Evolutionary conservation across 345 rosid genomes (phyloP), one percentile per base, ranked within the genome.

Genomic region (Aethionema arabicum): DNA sequence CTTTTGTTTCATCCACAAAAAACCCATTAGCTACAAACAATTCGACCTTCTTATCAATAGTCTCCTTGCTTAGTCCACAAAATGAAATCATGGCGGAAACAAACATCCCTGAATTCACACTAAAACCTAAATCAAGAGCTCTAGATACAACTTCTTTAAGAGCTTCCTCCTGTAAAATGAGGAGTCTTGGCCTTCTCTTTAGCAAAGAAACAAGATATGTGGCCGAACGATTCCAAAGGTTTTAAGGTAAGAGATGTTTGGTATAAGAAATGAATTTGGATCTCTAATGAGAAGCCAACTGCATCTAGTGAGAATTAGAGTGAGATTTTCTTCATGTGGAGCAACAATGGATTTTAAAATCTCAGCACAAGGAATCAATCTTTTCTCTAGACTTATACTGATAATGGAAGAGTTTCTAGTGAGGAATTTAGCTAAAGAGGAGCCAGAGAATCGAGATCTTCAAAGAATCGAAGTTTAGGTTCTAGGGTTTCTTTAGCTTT

Each of bases 401-500:
- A 79, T 21, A 68, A 74, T 5, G 0, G 15, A 4, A 0, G 78
- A 11, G 44, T 41, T 56, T 46, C 43, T 48, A 31, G 77, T 59
- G 21, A 79, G 41, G 65, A 73, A 65, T 54, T 56, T n/a, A 55
- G 72, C 61, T 13, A 76, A 30, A 42, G 44, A 61, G 4, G 64
- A 36, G 62, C 78, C 76, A 52, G 49, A 27, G 6, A 74, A 41
- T 79, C 81, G 46, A 76, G 11, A 3, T 51, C 61, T 11, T 72
- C 74, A 16, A 80, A 72, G 30, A 64, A 47, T 37, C 70, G 67
- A 8, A 80, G 54, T 63, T 74, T 74, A 3, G 84, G 81, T 50
- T 49, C 55, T 3, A 79, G 53, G 31, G 7, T 52, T 36, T 38
- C 73, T 5, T 68, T 65, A 10, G 67, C 4, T 13, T 49, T 32